phyloP scores from a whole-genome alignment of 768 basidiomycete genomes.

The Rhizopogon vesiculosus region DNA sequence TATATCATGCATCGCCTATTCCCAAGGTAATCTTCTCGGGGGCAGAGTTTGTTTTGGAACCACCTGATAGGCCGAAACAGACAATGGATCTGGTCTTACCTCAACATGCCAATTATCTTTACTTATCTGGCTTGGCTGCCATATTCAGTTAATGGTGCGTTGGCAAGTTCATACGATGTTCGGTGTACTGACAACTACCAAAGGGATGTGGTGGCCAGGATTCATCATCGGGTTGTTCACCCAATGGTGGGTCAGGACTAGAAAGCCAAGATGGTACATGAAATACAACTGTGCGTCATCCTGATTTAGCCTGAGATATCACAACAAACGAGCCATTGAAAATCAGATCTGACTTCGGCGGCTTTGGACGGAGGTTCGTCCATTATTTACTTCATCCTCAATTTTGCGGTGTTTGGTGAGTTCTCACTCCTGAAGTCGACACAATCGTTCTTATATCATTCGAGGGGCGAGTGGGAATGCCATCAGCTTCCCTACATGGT shows the following conservation, averaged over 20 bases:
- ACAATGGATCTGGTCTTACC: conserved; percentile 16
- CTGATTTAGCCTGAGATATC: neutral
- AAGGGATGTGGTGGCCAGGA: conserved; percentile 44
- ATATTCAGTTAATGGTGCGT: conserved; percentile 19
- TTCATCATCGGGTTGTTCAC: conserved; percentile 43
- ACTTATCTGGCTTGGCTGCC: conserved; percentile 23
- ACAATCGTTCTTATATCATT: conserved; percentile 28
- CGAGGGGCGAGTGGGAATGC: conserved; percentile 37
- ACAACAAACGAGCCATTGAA: too few species aligned
- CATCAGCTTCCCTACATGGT: conserved; percentile 45
- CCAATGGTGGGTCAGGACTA: conserved; percentile 45
- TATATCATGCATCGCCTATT: conserved; percentile 17
- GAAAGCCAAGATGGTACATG: conserved; percentile 41
- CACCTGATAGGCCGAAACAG: conserved; percentile 2
- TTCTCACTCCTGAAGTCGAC: neutral
- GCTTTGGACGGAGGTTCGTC: conserved; percentile 47
- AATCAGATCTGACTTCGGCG: conserved; percentile 37
- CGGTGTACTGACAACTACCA: neutral
- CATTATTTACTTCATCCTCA: conserved; percentile 45
- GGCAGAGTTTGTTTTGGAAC: neutral
- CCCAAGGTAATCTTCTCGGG: conserved; percentile 11
- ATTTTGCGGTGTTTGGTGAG: conserved; percentile 27
- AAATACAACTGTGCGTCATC: conserved; percentile 26
- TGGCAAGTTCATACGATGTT: neutral
- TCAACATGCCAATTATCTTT: conserved; percentile 19